Conservation (phyloP, 805 yeast genomes). For the Crinitomyces ghanaensis region DNA sequence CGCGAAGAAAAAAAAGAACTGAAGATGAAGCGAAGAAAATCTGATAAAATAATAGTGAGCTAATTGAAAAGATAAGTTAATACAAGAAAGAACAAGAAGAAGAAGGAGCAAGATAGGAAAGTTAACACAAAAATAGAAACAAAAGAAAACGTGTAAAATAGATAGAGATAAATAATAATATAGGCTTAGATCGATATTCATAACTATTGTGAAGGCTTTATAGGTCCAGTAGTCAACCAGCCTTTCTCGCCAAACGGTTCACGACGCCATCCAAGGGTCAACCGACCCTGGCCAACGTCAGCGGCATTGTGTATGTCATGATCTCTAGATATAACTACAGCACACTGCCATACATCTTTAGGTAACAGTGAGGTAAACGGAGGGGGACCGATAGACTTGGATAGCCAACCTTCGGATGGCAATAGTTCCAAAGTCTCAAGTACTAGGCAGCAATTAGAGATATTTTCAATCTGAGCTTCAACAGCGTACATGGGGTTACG, state of each 20-base stretch:
- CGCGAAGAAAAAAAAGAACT: not conserved
- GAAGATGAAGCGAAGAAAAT: conserved; percentile 1
- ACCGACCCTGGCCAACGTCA: conserved; percentile 11
- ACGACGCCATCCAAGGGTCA: conserved; percentile 25
- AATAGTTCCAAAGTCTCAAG: conserved; percentile 21
- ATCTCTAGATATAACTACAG: conserved; percentile 16
- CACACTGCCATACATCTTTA: conserved; percentile 20
- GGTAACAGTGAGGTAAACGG: conserved; percentile 17
- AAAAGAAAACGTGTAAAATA: not conserved
- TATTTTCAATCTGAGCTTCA: conserved; percentile 27
- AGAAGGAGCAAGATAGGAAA: not conserved
- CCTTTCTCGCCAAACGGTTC: conserved; percentile 28
- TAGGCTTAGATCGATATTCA: not conserved
- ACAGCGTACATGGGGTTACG: conserved; percentile 8
- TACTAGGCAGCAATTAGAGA: conserved; percentile 19
- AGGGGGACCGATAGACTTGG: conserved; percentile 5
- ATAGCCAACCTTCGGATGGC: conserved; percentile 18
- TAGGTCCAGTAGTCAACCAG: conserved; percentile 18
- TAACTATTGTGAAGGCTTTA: conserved; percentile 2
- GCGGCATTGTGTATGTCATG: conserved; percentile 8
- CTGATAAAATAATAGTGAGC: not conserved
- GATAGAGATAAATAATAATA: not conserved
- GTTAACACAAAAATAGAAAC: not conserved
- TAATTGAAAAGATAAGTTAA: not conserved
- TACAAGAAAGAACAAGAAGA: conserved; percentile 1